Conservation (phyloP, 805 yeast genomes). For the Kodamaea restingae region DNA sequence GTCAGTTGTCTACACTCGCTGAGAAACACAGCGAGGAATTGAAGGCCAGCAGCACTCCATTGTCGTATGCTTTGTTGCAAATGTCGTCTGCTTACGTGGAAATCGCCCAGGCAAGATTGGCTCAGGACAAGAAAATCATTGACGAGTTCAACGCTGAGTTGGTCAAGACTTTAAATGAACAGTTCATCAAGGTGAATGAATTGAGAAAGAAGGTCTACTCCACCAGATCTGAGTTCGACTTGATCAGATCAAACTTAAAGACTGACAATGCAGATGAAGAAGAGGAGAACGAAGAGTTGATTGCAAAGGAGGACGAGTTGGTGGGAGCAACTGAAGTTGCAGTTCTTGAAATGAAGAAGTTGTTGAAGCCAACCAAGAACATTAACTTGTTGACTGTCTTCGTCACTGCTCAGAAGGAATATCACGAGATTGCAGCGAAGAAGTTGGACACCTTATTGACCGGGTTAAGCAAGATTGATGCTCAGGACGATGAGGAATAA, state of each 20-base stretch:
- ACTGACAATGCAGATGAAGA: conserved; percentile 44
- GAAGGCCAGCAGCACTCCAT: conserved; percentile 43
- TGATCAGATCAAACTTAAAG: conserved; percentile 52
- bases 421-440: conserved; percentile 38
- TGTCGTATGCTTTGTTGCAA: conserved; percentile 51
- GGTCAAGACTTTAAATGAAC: conserved; percentile 48
- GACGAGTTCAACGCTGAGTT: conserved; percentile 57
- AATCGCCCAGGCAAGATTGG: conserved; percentile 64
- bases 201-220: conserved; percentile 66
- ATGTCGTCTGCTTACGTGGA: conserved; percentile 54
- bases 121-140: conserved; percentile 62
- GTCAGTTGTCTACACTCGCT: conserved; percentile 60
- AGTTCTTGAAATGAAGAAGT: conserved; percentile 71
- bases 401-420: conserved; percentile 65
- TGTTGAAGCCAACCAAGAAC: conserved; percentile 64
- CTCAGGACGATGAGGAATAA: conserved; percentile 24
- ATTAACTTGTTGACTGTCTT: conserved; percentile 62
- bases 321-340: conserved; percentile 76
- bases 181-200: conserved; percentile 56
- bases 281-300: conserved; percentile 49
- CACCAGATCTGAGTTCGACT: conserved; percentile 67
- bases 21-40: conserved; percentile 46
- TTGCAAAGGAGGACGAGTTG: conserved; percentile 67
- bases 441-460: conserved; percentile 28
- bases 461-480: conserved; percentile 31